A percentile compares a stretch with the other conserved stretches of the same genome.
These are phyloP conservation scores for Lipomyces starkeyi DNA, from an alignment of 805 yeast genomes.

Conservation along the genomic window DNA sequence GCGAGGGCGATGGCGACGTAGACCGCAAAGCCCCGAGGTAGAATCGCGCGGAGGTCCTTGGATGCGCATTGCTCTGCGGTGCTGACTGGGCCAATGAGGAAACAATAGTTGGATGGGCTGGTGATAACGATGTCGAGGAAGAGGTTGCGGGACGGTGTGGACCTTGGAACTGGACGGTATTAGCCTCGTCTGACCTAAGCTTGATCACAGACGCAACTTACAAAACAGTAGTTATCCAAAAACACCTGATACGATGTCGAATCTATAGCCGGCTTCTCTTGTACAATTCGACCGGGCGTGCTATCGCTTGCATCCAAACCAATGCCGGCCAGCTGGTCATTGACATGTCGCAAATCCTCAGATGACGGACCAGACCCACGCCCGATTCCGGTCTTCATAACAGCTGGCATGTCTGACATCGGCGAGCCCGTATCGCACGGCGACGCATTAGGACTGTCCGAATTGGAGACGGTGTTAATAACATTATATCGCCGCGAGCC, in stretches of 20 bases:
- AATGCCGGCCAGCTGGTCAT: slow-evolving; percentile 30
- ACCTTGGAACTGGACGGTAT: slow-evolving; percentile 22
- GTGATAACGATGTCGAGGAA: neutral
- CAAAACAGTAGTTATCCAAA: slow-evolving; percentile 50
- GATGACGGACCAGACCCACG: slow-evolving; percentile 30
- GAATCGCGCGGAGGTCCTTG: neutral
- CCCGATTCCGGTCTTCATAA: slow-evolving; percentile 4
- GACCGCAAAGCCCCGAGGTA: slow-evolving; percentile 1
- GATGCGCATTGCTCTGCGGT: neutral
- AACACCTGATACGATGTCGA: slow-evolving; percentile 49
- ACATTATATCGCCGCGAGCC: slow-evolving; percentile 12
- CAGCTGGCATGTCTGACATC: slow-evolving; percentile 13
- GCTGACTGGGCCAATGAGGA: slow-evolving; percentile 3
- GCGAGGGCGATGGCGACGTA: slow-evolving; percentile 11
- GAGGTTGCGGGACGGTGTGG: slow-evolving; percentile 20
- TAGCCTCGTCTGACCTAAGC: neutral
- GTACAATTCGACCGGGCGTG: neutral
- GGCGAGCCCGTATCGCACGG: slow-evolving; percentile 16
- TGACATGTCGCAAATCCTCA: slow-evolving; percentile 35
- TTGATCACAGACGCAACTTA: slow-evolving; percentile 12
- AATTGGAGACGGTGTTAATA: slow-evolving; percentile 13
- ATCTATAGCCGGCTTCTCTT: slow-evolving; percentile 43
- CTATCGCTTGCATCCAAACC: slow-evolving; percentile 18
- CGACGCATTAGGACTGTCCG: slow-evolving; percentile 5
- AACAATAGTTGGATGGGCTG: neutral